Percentiles rank a stretch among this genome's conserved stretches.
phyloP scores from a whole-genome alignment of 441 rosid species.

The Manihot esculenta region DNA sequence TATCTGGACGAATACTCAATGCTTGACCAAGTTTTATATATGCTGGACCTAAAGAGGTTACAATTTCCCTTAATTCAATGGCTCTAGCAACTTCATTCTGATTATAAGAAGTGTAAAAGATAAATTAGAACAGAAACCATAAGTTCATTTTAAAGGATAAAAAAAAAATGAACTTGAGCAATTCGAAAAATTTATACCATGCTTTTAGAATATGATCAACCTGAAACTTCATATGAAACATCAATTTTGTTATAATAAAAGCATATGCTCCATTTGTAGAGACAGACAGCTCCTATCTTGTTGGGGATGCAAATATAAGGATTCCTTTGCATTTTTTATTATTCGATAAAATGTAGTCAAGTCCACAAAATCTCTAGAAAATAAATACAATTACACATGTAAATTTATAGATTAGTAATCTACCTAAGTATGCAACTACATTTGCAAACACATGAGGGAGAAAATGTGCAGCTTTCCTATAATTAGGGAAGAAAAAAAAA shows the following conservation, averaged over 20 bases:
- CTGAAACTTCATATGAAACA: neutral
- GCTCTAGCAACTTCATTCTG: slow-evolving; percentile 98
- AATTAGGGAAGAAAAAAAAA: neutral
- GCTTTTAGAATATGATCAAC: neutral
- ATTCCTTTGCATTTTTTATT: neutral
- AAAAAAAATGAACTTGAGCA: neutral
- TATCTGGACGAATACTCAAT: slow-evolving; percentile 96
- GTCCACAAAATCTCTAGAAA: neutral
- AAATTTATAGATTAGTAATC: neutral
- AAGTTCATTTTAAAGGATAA: neutral
- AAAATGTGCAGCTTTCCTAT: neutral
- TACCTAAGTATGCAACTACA: neutral
- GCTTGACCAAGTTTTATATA: slow-evolving; percentile 98
- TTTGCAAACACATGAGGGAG: too few species aligned
- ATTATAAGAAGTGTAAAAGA: slow-evolving; percentile 17
- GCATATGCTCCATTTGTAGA: slow-evolving; percentile 1
- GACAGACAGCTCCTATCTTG: neutral
- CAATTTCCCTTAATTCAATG: slow-evolving; percentile 92
- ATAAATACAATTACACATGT: neutral
- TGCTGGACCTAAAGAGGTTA: slow-evolving; percentile 97
- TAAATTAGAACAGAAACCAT: slow-evolving; percentile 15
- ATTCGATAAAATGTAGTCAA: neutral
- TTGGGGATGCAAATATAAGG: neutral
- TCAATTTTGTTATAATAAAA: neutral
- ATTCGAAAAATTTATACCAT: neutral